Evolutionary conservation across 2,329 filamentous ascomycete genomes (phyloP).

Genomic region (Aspergillus novoparasiticus): DNA sequence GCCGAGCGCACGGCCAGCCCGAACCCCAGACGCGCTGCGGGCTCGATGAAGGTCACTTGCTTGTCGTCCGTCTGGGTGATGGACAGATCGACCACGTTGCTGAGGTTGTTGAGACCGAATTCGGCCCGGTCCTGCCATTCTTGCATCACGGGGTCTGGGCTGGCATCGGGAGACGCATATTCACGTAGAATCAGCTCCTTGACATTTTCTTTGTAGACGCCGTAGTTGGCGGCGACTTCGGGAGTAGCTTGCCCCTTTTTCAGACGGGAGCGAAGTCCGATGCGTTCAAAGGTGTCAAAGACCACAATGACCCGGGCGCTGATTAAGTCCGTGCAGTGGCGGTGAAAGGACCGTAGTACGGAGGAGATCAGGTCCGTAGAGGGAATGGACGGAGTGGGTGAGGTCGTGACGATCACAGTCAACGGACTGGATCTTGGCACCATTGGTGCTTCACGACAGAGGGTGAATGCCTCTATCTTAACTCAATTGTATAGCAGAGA

Average conservation of each 20-base stretch:
- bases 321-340: slow-evolving; percentile 5
- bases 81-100: slow-evolving; percentile 4
- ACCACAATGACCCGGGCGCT: slow-evolving; percentile 11
- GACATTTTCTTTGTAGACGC: slow-evolving; percentile 1
- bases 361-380: slow-evolving; percentile 10
- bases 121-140: slow-evolving; percentile 1
- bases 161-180: not conserved
- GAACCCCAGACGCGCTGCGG: slow-evolving; percentile 9
- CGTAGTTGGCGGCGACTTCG: slow-evolving; percentile 5
- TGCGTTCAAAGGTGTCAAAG: slow-evolving; percentile 13
- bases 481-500: not conserved
- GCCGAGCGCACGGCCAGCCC: slow-evolving; percentile 12
- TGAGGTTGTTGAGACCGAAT: slow-evolving; percentile 7
- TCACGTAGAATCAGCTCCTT: not conserved
- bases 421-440: slow-evolving; percentile 5
- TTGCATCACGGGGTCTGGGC: not conserved
- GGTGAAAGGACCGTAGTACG: slow-evolving; percentile 8
- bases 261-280: slow-evolving; percentile 3
- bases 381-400: slow-evolving; percentile 9
- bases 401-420: slow-evolving; percentile 15
- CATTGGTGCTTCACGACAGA: slow-evolving; percentile 1
- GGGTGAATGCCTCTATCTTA: not conserved
- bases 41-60: slow-evolving; percentile 11
- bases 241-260: slow-evolving; percentile 9
- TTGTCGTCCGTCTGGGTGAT: slow-evolving; percentile 6